A percentile compares a stretch with the other conserved stretches of the same genome.
Evolutionary conservation across 805 yeast genomes (phyloP).

Genomic region (Wickerhamiella vanderwaltii): DNA sequence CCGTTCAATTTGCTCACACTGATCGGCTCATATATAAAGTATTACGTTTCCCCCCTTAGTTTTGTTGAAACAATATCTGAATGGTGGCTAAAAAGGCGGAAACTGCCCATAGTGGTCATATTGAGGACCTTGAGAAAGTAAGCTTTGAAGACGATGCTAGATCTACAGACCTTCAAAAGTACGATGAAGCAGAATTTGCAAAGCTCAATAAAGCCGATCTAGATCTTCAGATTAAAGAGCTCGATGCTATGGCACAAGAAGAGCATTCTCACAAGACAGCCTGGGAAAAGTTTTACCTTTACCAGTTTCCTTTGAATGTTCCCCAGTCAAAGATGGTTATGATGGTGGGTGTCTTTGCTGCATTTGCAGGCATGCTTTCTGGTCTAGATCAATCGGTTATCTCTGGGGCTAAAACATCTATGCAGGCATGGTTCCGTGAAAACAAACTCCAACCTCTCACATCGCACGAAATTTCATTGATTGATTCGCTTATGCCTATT

Average conservation of each 20-base stretch:
- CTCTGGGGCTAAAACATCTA: slow-evolving; percentile 47
- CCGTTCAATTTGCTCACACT: too few relatives aligned
- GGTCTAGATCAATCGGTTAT: slow-evolving; percentile 59
- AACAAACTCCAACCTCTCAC: slow-evolving; percentile 22
- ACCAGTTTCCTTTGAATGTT: slow-evolving; percentile 9
- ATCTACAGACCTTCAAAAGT: slow-evolving; percentile 1
- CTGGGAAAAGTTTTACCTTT: slow-evolving; percentile 5
- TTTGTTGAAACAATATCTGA: too few relatives aligned
- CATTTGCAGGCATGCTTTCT: slow-evolving; percentile 52
- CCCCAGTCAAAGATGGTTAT: slow-evolving; percentile 34
- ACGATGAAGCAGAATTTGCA: slow-evolving; percentile 8
- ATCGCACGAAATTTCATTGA: slow-evolving; percentile 37
- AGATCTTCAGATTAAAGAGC: slow-evolving; percentile 7
- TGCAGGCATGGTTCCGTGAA: slow-evolving; percentile 32
- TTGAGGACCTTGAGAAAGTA: neutral
- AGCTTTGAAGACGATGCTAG: neutral
- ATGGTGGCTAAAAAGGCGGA: neutral
- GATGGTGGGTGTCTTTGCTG: slow-evolving; percentile 45
- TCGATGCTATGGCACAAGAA: slow-evolving; percentile 5
- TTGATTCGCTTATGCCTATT: slow-evolving; percentile 50
- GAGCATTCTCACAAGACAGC: neutral
- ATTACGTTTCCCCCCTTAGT: too few relatives aligned
- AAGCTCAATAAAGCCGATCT: slow-evolving; percentile 10
- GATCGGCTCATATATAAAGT: too few relatives aligned
- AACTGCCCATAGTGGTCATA: neutral